Evolutionary conservation across 2,329 filamentous ascomycete genomes (phyloP), one percentile per base, ranked within the genome.

Genomic region (Aspergillus luchuensis): DNA sequence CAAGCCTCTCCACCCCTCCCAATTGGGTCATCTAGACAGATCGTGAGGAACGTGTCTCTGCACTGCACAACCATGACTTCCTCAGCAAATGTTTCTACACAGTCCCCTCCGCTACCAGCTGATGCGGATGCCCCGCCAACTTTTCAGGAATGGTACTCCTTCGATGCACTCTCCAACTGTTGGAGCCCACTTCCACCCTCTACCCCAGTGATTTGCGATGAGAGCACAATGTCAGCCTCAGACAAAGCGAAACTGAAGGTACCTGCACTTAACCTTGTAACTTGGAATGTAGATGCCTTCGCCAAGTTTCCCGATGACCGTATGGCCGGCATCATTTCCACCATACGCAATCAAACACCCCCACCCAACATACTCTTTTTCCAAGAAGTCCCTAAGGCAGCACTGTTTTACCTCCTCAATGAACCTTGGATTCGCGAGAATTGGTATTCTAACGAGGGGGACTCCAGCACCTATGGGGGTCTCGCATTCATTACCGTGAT

Each of bases 251-350:
- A 33, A 5, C 23, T 48, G 5, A 4, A 49, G 41, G 4, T n/a
- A 11, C 23, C 36, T 28, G 47, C 54, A 81, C 51, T 69, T 4
- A 64, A 60, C 30, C 58, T 76, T 6, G 59, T 70, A 25, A 74
- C 75, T 47, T 76, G 72, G 73, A 77, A 77, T 62, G 61, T 76
- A 23, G 69, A 76, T 51, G 64, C 68, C 21, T 60, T 51, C 2
- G 23, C 57, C 3, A 39, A 38, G 4, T 62, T 50, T 30, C 47
- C 66, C 8, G 57, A 58, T 15, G 47, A 54, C 6, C 71, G 74
- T 17, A 63, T 72, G 13, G 48, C 59, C 15, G 70, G 66, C 7
- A 71, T 78, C 7, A 25, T 78, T 4, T 68, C 66, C 3, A 60
- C 63, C 28, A 57, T 74, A 17, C 53, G 63, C 11, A 41, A 28